Evolutionary conservation across 371 early-diverging fungal genomes (phyloP).

Genomic region (Dichotomocladium elegans): DNA sequence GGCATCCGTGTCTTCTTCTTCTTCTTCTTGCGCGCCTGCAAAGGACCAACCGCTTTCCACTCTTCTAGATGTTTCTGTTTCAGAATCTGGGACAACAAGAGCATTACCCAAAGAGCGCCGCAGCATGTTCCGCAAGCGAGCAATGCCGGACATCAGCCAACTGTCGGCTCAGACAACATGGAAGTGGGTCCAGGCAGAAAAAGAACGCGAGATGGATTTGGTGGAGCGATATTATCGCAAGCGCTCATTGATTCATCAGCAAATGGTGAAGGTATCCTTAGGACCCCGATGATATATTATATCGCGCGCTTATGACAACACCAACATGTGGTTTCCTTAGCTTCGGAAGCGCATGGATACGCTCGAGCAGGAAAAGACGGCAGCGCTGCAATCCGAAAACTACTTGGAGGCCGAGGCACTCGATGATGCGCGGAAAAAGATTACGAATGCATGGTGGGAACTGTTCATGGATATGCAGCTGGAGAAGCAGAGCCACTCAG

Average conservation of each 20-base stretch:
- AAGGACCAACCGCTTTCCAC: no score
- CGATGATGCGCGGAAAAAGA: background rate
- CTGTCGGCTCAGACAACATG: slow-evolving; percentile 16
- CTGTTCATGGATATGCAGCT: background rate
- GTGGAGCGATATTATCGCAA: slow-evolving; percentile 13
- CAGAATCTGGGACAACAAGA: no score
- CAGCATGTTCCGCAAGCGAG: no score
- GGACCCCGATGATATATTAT: background rate
- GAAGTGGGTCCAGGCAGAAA: slow-evolving; percentile 18
- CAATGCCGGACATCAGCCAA: slow-evolving; percentile 5
- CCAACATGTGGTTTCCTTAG: background rate
- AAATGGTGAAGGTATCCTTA: slow-evolving; percentile 5
- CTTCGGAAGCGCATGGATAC: background rate
- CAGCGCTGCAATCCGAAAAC: slow-evolving; percentile 4
- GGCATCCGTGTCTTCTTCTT: no score
- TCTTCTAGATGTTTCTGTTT: no score
- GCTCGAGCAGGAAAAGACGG: background rate
- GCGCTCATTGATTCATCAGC: slow-evolving; percentile 5
- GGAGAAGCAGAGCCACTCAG: slow-evolving; percentile 8
- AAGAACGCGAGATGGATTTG: slow-evolving; percentile 6
- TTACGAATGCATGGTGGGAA: slow-evolving; percentile 6
- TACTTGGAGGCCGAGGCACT: slow-evolving; percentile 4
- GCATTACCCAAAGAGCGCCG: no score
- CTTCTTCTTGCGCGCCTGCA: no score
- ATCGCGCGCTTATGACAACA: background rate